These are phyloP conservation scores for Globisporangium ultimum DNA, from an alignment of 352 stramenopile species.

Conservation along the genomic window DNA sequence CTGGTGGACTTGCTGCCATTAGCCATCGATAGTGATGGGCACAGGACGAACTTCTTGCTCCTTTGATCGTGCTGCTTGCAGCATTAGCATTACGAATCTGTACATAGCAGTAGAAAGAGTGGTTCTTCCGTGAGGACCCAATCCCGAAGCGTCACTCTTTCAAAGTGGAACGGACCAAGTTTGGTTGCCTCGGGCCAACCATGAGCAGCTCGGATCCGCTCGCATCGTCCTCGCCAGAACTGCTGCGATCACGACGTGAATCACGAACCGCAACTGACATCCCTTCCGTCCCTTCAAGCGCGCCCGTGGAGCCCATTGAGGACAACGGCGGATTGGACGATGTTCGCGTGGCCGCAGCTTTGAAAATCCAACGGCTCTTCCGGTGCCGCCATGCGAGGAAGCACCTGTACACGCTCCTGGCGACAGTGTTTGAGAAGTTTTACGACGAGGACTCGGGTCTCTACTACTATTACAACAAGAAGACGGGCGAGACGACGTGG, in stretches of 20 bases:
- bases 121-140: too few species aligned
- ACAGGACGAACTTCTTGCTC: too few species aligned
- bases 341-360: slow-evolving; percentile 18
- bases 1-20: too few species aligned
- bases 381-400: slow-evolving; percentile 44
- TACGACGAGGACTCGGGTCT: slow-evolving; percentile 62
- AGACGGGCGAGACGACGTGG: slow-evolving; percentile 69
- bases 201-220: not conserved
- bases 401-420: slow-evolving; percentile 40
- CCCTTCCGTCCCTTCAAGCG: slow-evolving; percentile 11
- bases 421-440: slow-evolving; percentile 64
- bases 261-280: not conserved
- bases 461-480: slow-evolving; percentile 75
- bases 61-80: too few species aligned
- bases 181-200: too few species aligned
- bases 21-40: too few species aligned
- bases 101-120: too few species aligned
- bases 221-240: not conserved
- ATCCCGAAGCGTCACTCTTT: too few species aligned
- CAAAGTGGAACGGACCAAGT: too few species aligned
- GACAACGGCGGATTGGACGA: slow-evolving; percentile 13
- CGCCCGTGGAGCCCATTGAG: slow-evolving; percentile 21
- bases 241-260: not conserved
- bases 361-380: slow-evolving; percentile 60
- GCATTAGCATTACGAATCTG: too few species aligned